A percentile compares a stretch with the other conserved stretches of the same genome.
These are phyloP conservation scores for Backusella morwellensis DNA, from an alignment of 192 early-diverging fungal species.

Conservation along the genomic window DNA sequence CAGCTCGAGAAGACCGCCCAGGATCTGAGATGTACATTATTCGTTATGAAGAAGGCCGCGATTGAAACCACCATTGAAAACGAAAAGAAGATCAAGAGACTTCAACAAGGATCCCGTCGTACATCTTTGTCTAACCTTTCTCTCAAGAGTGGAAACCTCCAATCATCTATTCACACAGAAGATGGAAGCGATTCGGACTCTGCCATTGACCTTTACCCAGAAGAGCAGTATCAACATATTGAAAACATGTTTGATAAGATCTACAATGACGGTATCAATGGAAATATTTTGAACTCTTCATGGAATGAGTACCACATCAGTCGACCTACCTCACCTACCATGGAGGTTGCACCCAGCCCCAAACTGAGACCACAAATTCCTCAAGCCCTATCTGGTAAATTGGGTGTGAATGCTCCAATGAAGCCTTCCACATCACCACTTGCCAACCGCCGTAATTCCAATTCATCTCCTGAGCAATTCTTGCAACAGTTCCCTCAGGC, in stretches of 20 bases:
- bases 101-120: constrained; percentile 21
- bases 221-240: constrained; percentile 9
- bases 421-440: constrained; percentile 25
- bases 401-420: neutral
- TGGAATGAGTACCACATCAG: neutral
- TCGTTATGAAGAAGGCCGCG: constrained; percentile 56
- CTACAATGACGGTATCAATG: constrained; percentile 29
- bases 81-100: constrained; percentile 25
- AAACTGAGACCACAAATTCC: neutral
- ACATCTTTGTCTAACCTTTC: neutral
- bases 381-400: neutral
- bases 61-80: constrained; percentile 39
- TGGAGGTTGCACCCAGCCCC: constrained; percentile 2
- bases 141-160: neutral
- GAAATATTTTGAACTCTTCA: neutral
- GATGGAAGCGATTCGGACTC: constrained; percentile 26
- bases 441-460: constrained; percentile 8
- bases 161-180: neutral
- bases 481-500: constrained; percentile 14
- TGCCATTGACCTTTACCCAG: constrained; percentile 21
- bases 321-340: neutral
- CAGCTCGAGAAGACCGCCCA: constrained; percentile 49
- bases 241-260: constrained; percentile 35
- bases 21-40: constrained; percentile 49
- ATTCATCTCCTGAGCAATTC: constrained; percentile 29